Evolutionary conservation across 768 basidiomycete genomes (phyloP), one percentile per base, ranked within the genome.

Genomic region (Leccinum subtestaceum): DNA sequence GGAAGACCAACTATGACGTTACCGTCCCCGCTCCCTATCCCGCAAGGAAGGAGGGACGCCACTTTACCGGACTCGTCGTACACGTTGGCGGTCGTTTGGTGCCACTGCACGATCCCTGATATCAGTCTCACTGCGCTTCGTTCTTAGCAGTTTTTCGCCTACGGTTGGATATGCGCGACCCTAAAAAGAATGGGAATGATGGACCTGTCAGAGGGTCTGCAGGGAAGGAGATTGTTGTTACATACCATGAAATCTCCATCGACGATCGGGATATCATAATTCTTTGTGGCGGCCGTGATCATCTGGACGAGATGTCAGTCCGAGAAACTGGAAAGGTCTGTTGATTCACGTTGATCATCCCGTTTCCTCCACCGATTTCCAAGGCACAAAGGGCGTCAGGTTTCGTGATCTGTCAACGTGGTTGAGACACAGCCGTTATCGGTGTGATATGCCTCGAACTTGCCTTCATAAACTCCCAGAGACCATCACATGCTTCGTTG

Each of bases 321-420:
- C 49, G 43, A 57, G 51, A 60, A 53, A 56, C 31, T 45, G 19
- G 11, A 23, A 34, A 19, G 27, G 51, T 51, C 38, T 40, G 50
- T 50, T 40, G 57, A 67, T 70, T 36, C 63, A 76, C 76, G 60
- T 74, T 62, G 74, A 73, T 73, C 74, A 81, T 76, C 34, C 80
- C 79, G 56, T 81, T 80, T 48, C 72, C 74, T 15, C 78, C 78
- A 12, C 78, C 80, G 45, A 81, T 80, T 64, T 78, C 76, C 34
- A 74, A 17, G 7, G 64, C 73, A 17, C 73, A 65, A 11, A 78
- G 76, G 12, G 76, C 78, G 19, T 66, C 67, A 7, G 72, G 72
- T 52, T 74, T 74, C 36, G 60, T 55, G 25, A 73, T 73, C 72
- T 74, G 54, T n/a, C 10, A 7, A 25, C 13, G 4, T 17, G 40